Percentiles rank a stretch among this genome's conserved stretches.
Conservation (phyloP, 345 rosid species). For the Populus ilicifolia region DNA sequence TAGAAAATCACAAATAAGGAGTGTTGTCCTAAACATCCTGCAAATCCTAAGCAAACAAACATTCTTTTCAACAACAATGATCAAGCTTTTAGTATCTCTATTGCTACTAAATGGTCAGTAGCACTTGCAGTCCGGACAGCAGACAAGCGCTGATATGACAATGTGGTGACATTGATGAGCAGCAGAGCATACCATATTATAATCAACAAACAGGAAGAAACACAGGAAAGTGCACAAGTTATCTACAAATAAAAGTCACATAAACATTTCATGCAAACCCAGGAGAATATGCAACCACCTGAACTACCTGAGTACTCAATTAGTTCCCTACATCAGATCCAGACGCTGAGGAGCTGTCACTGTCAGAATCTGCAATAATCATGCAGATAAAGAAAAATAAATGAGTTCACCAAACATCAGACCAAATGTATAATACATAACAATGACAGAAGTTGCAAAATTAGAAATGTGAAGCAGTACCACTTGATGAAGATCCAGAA, state of each 20-base stretch:
- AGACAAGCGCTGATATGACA: background rate
- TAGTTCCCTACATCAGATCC: slow-evolving; percentile 71
- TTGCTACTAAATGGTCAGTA: background rate
- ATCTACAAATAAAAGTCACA: background rate
- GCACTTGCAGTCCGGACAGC: background rate
- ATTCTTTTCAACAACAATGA: background rate
- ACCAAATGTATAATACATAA: background rate
- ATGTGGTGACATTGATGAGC: background rate
- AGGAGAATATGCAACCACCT: slow-evolving; percentile 20
- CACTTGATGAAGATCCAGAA: slow-evolving; percentile 95
- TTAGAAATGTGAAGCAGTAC: slow-evolving; percentile 31
- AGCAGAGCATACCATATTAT: background rate
- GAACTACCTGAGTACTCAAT: slow-evolving; percentile 27
- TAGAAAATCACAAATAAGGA: background rate
- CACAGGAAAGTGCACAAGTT: background rate
- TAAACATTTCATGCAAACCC: background rate
- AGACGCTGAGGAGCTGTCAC: slow-evolving; percentile 83
- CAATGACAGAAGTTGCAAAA: background rate
- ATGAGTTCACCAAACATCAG: background rate
- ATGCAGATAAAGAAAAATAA: slow-evolving; percentile 5
- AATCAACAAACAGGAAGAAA: background rate
- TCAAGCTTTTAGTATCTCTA: background rate
- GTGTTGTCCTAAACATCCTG: background rate
- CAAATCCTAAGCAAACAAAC: background rate
- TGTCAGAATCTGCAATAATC: slow-evolving; percentile 73